A percentile compares a stretch with the other conserved stretches of the same genome.
Conservation (phyloP, 345 rosid species). For the Corchorus capsularis region DNA sequence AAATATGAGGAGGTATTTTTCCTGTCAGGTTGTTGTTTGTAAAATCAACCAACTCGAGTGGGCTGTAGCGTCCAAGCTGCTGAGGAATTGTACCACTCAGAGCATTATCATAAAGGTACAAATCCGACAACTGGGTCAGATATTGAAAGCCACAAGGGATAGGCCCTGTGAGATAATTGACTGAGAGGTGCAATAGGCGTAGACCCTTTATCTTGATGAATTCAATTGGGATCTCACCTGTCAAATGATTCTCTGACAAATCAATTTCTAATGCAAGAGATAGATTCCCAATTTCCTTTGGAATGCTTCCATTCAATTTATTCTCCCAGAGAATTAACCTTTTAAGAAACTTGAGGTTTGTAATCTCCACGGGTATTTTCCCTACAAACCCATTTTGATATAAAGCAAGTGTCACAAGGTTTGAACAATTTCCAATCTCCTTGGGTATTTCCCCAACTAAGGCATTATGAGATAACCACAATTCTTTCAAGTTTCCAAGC, state of each 20-base stretch:
- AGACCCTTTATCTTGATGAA: conserved; percentile 62
- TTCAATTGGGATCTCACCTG: too few species aligned
- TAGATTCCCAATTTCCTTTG: conserved; percentile 76
- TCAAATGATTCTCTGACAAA: conserved; percentile 76
- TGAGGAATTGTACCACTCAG: conserved; percentile 73
- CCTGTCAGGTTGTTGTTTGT: conserved; percentile 79
- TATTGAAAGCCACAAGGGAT: conserved; percentile 73
- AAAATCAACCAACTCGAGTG: conserved; percentile 83
- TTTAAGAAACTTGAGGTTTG: conserved; percentile 61
- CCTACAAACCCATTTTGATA: conserved; percentile 71
- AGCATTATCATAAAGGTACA: conserved; percentile 83
- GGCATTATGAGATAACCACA: conserved; percentile 63
- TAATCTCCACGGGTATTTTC: conserved; percentile 69
- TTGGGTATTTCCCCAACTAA: too few species aligned
- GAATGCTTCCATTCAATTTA: conserved; percentile 80
- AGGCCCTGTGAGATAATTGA: conserved; percentile 68
- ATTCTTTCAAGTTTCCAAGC: conserved; percentile 58
- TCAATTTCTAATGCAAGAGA: conserved; percentile 71
- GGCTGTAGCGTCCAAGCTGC: conserved; percentile 67
- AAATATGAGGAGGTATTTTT: conserved; percentile 68
- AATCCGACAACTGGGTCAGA: conserved; percentile 61
- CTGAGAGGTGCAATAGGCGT: conserved; percentile 64
- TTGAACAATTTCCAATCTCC: too few species aligned
- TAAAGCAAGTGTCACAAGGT: conserved; percentile 72
- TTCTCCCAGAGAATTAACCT: conserved; percentile 79